These are phyloP conservation scores for Daldinia sp. DNA, from an alignment of 2,329 filamentous ascomycete genomes.

Conservation along the genomic window DNA sequence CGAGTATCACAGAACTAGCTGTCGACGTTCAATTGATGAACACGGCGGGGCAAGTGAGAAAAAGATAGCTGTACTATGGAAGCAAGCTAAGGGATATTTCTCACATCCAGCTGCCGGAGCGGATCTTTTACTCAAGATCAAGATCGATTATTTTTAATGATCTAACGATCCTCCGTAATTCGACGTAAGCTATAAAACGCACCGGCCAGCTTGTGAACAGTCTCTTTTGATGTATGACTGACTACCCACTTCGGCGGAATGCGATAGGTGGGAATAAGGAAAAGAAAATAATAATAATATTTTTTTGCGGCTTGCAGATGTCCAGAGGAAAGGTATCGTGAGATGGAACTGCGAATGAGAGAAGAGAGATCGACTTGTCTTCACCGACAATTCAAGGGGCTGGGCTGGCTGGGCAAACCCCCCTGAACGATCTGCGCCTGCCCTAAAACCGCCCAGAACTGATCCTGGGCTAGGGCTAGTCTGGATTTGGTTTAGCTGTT, in stretches of 20 bases:
- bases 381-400: constrained; percentile 50
- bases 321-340: constrained; percentile 21
- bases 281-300: neutral
- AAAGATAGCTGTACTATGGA: neutral
- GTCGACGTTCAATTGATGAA: constrained; percentile 1
- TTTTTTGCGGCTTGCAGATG: neutral
- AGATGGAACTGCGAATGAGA: constrained; percentile 40
- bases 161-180: constrained; percentile 20
- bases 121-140: constrained; percentile 19
- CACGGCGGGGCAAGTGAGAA: constrained; percentile 22
- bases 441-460: constrained; percentile 28
- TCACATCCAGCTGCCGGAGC: constrained; percentile 17
- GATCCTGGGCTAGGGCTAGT: constrained; percentile 18
- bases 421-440: constrained; percentile 16
- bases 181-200: constrained; percentile 15
- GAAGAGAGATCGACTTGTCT: constrained; percentile 27
- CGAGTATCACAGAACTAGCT: constrained; percentile 20
- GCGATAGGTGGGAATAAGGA: constrained; percentile 9
- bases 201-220: constrained; percentile 31
- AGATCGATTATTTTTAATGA: constrained; percentile 15
- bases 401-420: constrained; percentile 45
- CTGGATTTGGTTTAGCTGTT: constrained; percentile 20
- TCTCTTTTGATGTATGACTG: neutral
- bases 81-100: constrained; percentile 15
- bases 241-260: constrained; percentile 19